A percentile compares a stretch with the other conserved stretches of the same genome.
These are phyloP conservation scores for Prunus yedoensis DNA, from an alignment of 331 rosid species.

Conservation along the genomic window DNA sequence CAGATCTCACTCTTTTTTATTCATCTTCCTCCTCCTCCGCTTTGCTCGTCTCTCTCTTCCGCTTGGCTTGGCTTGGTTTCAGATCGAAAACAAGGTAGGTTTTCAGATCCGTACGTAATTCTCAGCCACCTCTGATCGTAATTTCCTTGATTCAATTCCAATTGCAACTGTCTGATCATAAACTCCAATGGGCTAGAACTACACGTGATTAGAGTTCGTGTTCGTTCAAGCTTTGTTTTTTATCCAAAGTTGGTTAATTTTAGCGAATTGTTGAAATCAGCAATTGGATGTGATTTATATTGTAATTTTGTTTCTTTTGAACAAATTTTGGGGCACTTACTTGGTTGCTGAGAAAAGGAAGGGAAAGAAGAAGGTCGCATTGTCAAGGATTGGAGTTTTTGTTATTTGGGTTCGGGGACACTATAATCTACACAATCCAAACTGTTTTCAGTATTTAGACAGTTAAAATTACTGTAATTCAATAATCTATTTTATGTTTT, in stretches of 20 bases:
- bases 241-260: slow-evolving; percentile 21
- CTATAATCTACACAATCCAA: not conserved
- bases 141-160: slow-evolving; percentile 20
- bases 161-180: not conserved
- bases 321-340: not conserved
- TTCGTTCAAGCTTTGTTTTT: slow-evolving; percentile 20
- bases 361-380: slow-evolving; percentile 6
- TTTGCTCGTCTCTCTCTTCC: slow-evolving; percentile 29
- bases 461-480: not conserved
- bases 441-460: slow-evolving; percentile 15
- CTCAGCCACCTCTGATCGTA: slow-evolving; percentile 1
- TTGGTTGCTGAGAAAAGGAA: slow-evolving; percentile 24
- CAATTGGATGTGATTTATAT: not conserved
- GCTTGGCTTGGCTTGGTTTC: slow-evolving; percentile 16
- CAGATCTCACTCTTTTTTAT: slow-evolving; percentile 44
- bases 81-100: slow-evolving; percentile 38
- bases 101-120: slow-evolving; percentile 18
- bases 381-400: not conserved
- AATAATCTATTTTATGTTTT: not conserved
- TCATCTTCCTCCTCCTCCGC: slow-evolving; percentile 24
- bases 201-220: not conserved
- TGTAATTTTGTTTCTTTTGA: not conserved
- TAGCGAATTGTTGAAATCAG: not conserved
- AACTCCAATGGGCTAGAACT: not conserved
- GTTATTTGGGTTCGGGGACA: slow-evolving; percentile 13